These are phyloP conservation scores for rapeseed (Brassica napus) DNA, from an alignment of 345 rosid species.

Conservation along the genomic window DNA sequence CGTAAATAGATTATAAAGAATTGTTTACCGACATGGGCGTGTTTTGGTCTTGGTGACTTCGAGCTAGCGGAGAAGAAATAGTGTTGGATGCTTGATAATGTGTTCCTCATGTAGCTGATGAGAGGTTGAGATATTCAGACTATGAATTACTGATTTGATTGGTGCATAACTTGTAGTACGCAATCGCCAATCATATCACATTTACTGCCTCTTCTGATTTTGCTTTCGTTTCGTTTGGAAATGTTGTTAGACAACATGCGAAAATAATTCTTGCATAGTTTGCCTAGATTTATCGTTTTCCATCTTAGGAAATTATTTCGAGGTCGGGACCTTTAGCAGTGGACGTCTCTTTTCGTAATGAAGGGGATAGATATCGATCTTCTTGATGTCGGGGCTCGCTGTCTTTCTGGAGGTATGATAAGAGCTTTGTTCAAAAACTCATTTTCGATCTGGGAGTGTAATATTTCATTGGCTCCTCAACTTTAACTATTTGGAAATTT, in stretches of 20 bases:
- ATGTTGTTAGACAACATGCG: too few species aligned
- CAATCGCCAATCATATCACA: neutral
- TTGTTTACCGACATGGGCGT: too few species aligned
- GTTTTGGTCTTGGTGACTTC: neutral
- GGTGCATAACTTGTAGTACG: neutral
- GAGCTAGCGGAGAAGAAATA: neutral
- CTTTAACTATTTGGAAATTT: too few species aligned
- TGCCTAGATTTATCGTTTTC: neutral
- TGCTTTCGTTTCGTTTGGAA: neutral
- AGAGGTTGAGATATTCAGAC: neutral
- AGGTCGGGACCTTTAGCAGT: neutral
- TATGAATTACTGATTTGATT: neutral
- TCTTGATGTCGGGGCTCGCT: too few species aligned
- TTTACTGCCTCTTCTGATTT: neutral
- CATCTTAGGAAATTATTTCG: neutral
- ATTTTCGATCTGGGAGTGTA: too few species aligned
- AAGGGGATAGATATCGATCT: neutral
- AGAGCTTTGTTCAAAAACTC: too few species aligned
- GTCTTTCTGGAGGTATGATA: too few species aligned
- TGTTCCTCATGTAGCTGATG: neutral
- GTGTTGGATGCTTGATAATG: neutral
- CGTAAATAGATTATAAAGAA: too few species aligned
- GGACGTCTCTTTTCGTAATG: too few species aligned
- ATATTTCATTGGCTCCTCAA: too few species aligned
- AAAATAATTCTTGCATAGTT: neutral